Evolutionary conservation across 257 asterid species (phyloP), one percentile per base, ranked within the genome.

Genomic region (Ligustrum vulgare): DNA sequence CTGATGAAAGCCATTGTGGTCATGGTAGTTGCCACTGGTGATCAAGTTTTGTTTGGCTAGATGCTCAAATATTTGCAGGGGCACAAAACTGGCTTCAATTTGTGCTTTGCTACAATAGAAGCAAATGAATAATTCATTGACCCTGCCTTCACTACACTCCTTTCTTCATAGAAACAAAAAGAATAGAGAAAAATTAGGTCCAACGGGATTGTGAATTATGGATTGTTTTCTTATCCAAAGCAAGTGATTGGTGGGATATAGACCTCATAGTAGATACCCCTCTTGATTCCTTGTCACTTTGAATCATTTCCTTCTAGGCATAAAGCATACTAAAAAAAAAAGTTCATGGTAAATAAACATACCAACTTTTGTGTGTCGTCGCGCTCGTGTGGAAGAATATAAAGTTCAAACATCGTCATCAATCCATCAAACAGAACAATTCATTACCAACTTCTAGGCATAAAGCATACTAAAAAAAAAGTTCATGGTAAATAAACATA

Each of bases 171-270:
- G 31, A 28, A 28, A 28, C 69, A 43, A 3, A 56, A 66, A n/a
- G n/a, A n/a, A 25, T 13, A 5, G 72, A 60, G 62, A 70, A 76
- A 41, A 68, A 20, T 23, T 73, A 35, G 80, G 68, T 32, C 88
- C 90, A 86, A 86, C 78, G 10, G 69, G 76, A 73, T 23, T 37
- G 66, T 37, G 81, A 56, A 73, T 67, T 69, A 33, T 51, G 72
- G 90, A 84, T 84, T 77, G 65, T 77, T 70, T 68, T 79, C 89
- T 87, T 87, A 84, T 84, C 91, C 82, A 18, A 6, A 80, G 58
- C 28, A 37, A 70, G 84, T 39, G 76, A 73, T 49, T 41, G 73
- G 74, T 60, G 71, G 1, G 64, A 71, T 81, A 9, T 74, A 60
- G 79, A 81, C 89, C 89, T 78, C 82, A 84, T 71, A 69, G 39